phyloP scores from a whole-genome alignment of 2,329 filamentous ascomycete species.

The Claviceps sp. region DNA sequence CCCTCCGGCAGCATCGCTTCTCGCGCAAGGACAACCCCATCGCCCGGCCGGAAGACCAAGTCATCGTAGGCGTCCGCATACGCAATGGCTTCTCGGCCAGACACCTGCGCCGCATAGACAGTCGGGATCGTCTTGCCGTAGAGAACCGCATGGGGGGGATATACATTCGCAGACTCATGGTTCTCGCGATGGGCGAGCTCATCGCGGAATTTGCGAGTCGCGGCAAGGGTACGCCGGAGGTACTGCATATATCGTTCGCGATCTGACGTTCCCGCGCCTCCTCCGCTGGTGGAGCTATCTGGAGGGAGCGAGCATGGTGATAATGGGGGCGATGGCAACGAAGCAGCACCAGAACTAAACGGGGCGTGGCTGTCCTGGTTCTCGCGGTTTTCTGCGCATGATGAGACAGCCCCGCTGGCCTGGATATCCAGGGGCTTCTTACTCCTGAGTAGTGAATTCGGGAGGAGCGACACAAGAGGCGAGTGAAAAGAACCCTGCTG shows the following conservation, averaged over 20 bases:
- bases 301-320: slow-evolving; percentile 7
- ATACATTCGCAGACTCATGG: slow-evolving; percentile 53
- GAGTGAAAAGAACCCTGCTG: slow-evolving; percentile 17
- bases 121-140: slow-evolving; percentile 83
- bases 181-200: slow-evolving; percentile 51
- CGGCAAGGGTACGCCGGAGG: slow-evolving; percentile 58
- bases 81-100: slow-evolving; percentile 58
- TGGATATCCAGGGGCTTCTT: slow-evolving; percentile 1
- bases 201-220: slow-evolving; percentile 61
- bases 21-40: slow-evolving; percentile 76
- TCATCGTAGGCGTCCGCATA: slow-evolving; percentile 73
- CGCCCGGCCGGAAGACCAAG: slow-evolving; percentile 72
- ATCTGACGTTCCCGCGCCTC: slow-evolving; percentile 10
- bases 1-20: slow-evolving; percentile 77
- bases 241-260: slow-evolving; percentile 41
- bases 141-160: slow-evolving; percentile 71
- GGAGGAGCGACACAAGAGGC: slow-evolving; percentile 35
- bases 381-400: slow-evolving; percentile 5
- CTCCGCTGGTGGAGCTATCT: not conserved
- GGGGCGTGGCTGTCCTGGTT: no score
- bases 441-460: slow-evolving; percentile 23
- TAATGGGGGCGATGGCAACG: slow-evolving; percentile 11
- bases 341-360: slow-evolving; percentile 3
- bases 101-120: slow-evolving; percentile 67
- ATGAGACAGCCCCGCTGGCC: not conserved